These are phyloP conservation scores for Cutaneotrichosporon arboriforme DNA, from an alignment of 1,284 basidiomycete genomes.

Conservation along the genomic window DNA sequence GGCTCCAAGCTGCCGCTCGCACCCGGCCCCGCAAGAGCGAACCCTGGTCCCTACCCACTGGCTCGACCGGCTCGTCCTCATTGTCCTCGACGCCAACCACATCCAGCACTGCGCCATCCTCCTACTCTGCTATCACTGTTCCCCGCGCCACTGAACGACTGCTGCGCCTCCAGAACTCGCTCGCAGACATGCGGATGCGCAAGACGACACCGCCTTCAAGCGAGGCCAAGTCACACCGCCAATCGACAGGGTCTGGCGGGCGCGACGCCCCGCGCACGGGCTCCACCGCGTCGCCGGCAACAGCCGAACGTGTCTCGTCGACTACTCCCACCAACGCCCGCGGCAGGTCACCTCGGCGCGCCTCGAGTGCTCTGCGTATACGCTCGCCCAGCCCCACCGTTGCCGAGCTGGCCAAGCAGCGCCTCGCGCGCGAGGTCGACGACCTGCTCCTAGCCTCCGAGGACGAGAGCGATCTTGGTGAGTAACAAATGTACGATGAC, in stretches of 20 bases:
- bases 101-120: not conserved
- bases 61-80: not conserved
- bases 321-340: not conserved
- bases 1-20: not conserved
- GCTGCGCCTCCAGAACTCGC: constrained; percentile 14
- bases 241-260: too few relatives aligned
- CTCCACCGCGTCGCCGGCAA: not conserved
- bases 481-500: constrained; percentile 8
- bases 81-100: too few relatives aligned
- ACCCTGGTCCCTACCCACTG: not conserved
- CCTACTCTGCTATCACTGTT: not conserved
- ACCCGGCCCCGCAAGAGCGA: not conserved
- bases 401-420: constrained; percentile 11
- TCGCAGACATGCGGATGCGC: constrained; percentile 15
- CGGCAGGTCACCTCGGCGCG: not conserved
- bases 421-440: constrained; percentile 1
- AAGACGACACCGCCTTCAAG: not conserved
- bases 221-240: not conserved
- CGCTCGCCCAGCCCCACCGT: constrained; percentile 13
- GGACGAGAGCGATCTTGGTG: constrained; percentile 38
- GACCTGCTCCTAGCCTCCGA: constrained; percentile 7
- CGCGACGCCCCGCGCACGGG: not conserved
- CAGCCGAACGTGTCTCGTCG: not conserved
- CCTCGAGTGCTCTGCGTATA: too few relatives aligned
- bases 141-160: constrained; percentile 17